Conservation (phyloP, 495 filamentous ascomycete species). For the Penicillium arizonense region DNA sequence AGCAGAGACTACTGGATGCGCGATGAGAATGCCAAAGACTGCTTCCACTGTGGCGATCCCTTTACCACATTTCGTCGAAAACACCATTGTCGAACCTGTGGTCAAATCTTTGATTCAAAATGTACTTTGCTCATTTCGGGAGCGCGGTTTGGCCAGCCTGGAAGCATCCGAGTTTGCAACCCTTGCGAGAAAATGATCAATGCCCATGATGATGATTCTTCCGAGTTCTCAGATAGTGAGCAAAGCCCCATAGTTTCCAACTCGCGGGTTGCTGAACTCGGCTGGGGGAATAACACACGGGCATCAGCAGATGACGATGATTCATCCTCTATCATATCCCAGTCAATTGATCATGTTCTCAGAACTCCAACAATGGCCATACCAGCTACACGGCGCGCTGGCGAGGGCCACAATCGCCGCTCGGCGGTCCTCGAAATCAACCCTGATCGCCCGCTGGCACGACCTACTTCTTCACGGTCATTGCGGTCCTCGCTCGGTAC, state of each 20-base stretch:
- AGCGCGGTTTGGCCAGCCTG: slow-evolving; percentile 79
- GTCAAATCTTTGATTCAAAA: slow-evolving; percentile 96
- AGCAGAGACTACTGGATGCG: slow-evolving; percentile 99
- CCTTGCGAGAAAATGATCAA: slow-evolving; percentile 92
- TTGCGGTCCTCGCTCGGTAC: slow-evolving; percentile 69
- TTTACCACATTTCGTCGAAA: slow-evolving; percentile 95
- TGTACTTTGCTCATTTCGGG: slow-evolving; percentile 90
- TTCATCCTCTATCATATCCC: slow-evolving; percentile 43
- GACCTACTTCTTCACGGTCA: slow-evolving; percentile 91
- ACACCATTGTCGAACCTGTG: slow-evolving; percentile 90
- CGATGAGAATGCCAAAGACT: slow-evolving; percentile 97
- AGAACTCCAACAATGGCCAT: slow-evolving; percentile 74
- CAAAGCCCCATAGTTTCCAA: slow-evolving; percentile 46
- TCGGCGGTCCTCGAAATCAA: slow-evolving; percentile 92
- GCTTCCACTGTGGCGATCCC: slow-evolving; percentile 84
- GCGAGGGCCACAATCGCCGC: slow-evolving; percentile 74
- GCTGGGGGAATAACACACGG: slow-evolving; percentile 24
- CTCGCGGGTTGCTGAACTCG: slow-evolving; percentile 36
- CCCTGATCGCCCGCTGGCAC: slow-evolving; percentile 64
- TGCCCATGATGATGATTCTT: slow-evolving; percentile 84
- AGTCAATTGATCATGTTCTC: slow-evolving; percentile 45
- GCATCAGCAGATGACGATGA: slow-evolving; percentile 41
- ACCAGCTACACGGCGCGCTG: slow-evolving; percentile 78
- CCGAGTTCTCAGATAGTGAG: slow-evolving; percentile 81
- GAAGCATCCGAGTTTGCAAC: slow-evolving; percentile 87